Conservation (phyloP, 2,329 filamentous ascomycete genomes). For the Nigrospora osmanthi region DNA sequence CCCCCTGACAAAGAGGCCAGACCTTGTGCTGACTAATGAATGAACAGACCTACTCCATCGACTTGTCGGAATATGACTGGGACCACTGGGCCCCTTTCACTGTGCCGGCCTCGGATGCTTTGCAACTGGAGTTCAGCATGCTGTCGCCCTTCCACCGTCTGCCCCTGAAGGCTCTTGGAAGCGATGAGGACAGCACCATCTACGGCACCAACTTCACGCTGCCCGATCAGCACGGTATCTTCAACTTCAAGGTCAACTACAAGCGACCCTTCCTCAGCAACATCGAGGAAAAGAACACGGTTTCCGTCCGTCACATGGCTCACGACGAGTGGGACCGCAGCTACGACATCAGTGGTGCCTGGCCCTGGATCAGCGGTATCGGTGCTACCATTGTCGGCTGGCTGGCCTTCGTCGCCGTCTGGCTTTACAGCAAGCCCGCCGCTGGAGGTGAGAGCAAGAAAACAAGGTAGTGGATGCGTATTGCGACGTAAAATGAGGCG, state of each 20-base stretch:
- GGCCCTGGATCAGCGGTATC: constrained; percentile 90
- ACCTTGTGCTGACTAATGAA: constrained; percentile 7
- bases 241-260: constrained; percentile 97
- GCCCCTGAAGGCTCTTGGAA: constrained; percentile 50
- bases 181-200: constrained; percentile 59
- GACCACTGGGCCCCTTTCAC: constrained; percentile 70
- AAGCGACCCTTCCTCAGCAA: constrained; percentile 87
- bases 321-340: constrained; percentile 95
- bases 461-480: not conserved
- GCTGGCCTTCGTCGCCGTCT: constrained; percentile 75
- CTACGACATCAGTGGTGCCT: constrained; percentile 82
- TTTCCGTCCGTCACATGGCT: constrained; percentile 91
- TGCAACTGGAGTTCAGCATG: constrained; percentile 98
- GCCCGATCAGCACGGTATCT: constrained; percentile 97
- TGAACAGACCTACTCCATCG: constrained; percentile 73
- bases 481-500: too few relatives aligned
- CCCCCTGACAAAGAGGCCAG: not conserved
- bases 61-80: constrained; percentile 76
- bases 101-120: constrained; percentile 58
- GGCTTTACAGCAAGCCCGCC: constrained; percentile 64
- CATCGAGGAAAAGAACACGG: constrained; percentile 88
- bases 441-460: constrained; percentile 7
- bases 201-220: constrained; percentile 72
- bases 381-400: constrained; percentile 78
- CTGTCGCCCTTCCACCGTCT: constrained; percentile 95